These are phyloP conservation scores for Rhizopogon vesiculosus DNA, from an alignment of 768 basidiomycete species.

Conservation along the genomic window DNA sequence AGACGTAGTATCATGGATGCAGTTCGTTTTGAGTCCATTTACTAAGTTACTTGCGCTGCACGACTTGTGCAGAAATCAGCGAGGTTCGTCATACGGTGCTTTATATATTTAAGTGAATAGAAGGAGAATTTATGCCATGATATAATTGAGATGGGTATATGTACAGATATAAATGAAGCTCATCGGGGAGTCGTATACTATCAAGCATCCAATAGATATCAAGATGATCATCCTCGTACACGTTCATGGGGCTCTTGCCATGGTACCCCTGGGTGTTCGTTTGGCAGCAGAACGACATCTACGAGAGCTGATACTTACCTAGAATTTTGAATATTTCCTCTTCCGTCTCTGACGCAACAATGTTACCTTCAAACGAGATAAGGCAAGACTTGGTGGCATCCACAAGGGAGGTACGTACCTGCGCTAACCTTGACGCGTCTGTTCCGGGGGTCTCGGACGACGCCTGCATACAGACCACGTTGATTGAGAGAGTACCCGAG, in stretches of 20 bases:
- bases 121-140: no score
- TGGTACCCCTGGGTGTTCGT: conserved; percentile 46
- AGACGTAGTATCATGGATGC: no score
- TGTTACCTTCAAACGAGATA: conserved; percentile 37
- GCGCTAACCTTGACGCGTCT: conserved; percentile 53
- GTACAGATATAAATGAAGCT: no score
- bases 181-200: no score
- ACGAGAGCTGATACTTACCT: conserved; percentile 27
- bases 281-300: neutral
- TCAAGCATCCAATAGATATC: neutral
- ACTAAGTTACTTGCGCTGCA: no score
- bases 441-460: conserved; percentile 66
- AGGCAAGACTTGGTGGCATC: neutral
- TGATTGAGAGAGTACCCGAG: conserved; percentile 88
- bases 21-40: no score
- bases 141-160: no score
- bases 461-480: conserved; percentile 68
- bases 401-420: conserved; percentile 37
- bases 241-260: conserved; percentile 83
- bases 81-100: no score
- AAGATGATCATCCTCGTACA: conserved; percentile 31
- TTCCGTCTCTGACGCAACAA: conserved; percentile 82
- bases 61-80: no score
- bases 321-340: conserved; percentile 80
- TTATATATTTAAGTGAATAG: no score